phyloP scores from a whole-genome alignment of 257 asterid species.

The Solanum sparsipilum region DNA sequence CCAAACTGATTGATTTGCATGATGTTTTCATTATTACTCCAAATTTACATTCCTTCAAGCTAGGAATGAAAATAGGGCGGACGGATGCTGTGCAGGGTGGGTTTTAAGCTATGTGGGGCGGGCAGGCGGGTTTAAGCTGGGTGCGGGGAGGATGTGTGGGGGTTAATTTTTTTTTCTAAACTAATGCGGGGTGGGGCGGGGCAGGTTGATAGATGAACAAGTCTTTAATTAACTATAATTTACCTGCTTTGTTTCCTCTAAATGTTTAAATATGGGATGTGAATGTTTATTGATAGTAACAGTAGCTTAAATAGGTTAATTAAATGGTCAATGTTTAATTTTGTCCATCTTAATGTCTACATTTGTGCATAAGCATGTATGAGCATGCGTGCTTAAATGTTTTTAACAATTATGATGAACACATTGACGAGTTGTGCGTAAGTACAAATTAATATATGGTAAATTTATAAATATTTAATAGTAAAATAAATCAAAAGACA shows the following conservation, averaged over 20 bases:
- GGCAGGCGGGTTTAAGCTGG: no score
- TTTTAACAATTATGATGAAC: background rate
- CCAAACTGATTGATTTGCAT: no score
- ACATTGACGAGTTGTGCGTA: background rate
- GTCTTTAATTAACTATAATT: background rate
- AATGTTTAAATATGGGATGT: background rate
- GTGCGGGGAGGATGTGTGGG: background rate
- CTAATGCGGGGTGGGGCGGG: background rate
- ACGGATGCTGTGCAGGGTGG: background rate
- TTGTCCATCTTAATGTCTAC: background rate
- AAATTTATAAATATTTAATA: no score
- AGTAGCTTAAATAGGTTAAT: background rate
- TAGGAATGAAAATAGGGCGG: background rate
- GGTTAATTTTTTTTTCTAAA: background rate
- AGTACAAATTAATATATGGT: background rate
- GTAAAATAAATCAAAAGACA: no score
- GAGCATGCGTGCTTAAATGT: background rate
- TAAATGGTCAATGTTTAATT: background rate
- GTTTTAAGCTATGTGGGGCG: background rate
- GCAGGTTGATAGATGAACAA: background rate
- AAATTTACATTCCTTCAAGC: no score
- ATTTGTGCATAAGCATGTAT: background rate
- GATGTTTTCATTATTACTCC: no score
- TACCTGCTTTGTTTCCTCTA: background rate
- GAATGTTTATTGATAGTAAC: background rate